Evolutionary conservation across 2,329 filamentous ascomycete species (phyloP), one percentile per base, ranked within the genome.

Genomic region (Lasiodiplodia theobromae): DNA sequence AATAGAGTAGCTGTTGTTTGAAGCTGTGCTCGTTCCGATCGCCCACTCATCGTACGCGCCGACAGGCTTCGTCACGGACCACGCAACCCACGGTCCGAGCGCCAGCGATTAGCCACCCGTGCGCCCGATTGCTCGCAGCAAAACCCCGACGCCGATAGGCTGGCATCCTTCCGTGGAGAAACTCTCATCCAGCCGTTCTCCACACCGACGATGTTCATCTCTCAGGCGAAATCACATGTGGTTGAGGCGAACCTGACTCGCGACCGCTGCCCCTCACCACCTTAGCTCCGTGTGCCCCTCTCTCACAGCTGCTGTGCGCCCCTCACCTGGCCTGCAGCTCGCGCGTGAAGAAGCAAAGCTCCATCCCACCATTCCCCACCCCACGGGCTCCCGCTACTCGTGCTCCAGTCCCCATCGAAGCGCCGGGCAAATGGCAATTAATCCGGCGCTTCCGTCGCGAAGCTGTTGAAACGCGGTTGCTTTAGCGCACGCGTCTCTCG

Each of bases 181-280:
- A 37, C 18, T 47, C 60, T 47, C 25, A 16, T 44, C 16, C 40
- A 25, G 18, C 14, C 40, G 40, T 47, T 52, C 60, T 52, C 60
- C 60, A 64, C 60, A 52, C 44, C 60, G 60, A 38, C 60, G 47
- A 64, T 64, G 60, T 23, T 51, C 60, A 64, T 64, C 60, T 23
- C 23, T 21, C 60, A 16, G 44, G 47, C 28, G 21, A 52, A 44
- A 18, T 64, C 60, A n/a, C 40, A 64, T 28, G 60, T 38, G 44
- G 44, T 37, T 8, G 25, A 28, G 4, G 40, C 4, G 6, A 0
- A n/a, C 56, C 60, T 64, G 60, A 51, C 60, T 51, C 58, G 37
- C 38, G 4, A 18, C 18, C 10, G 40, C 25, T 54, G 52, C 60
- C 44, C 23, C 44, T 28, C 60, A 25, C 37, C 47, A 51, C 25